Base-by-base conservation (phyloP, 1,139 yeast species). In the Geotrichum siamense region DNA sequence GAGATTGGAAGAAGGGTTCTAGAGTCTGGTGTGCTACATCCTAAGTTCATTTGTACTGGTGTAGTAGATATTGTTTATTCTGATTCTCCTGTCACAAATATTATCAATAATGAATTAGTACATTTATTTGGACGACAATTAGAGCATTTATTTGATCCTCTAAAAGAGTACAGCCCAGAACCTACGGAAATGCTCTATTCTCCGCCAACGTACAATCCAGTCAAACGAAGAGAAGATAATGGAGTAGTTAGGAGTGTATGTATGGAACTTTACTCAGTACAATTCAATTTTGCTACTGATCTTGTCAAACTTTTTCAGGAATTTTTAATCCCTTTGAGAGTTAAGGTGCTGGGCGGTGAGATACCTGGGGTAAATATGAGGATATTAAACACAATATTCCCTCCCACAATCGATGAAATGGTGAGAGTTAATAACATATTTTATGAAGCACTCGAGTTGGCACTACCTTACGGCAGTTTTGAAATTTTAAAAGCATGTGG, bases 371-470 rank as follows among this genome's bases (percentile, higher is more conserved):
- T 74, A 45, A 69, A 77, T 1, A 79, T 85, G 10, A 65, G 79
- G 1, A 76, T 76, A 53, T 70, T 87, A 30, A 89, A 89, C 60
- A 72, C 78, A 41, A 72, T 86, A 1, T 86, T 89, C 58, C 96
- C 97, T 2, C 97, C 96, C 0, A 89, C 97, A 0, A 82, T 89
- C 26, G 97, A 89, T 63, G 97, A 89, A 65, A 79, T 89, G 19
- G 83, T 94, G 13, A 71, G 96, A 55, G 80, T 89, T 33, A 87
- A 87, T 58, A 85, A 94, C 59, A 79, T 89, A 3, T 76, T 86
- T 48, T 74, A 82, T 52, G 94, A 83, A 54, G 76, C 93, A 17
- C 64, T 89, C 47, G 75, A 75, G 44, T 65, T 74, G 19, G 93
- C 96, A 0, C 58, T 70, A 2, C 76, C 79, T 0, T 76, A 63